Percentiles rank a stretch among this genome's conserved stretches.
Evolutionary conservation across 371 early-diverging fungal genomes (phyloP).

Genomic region (Mucor racemosus): DNA sequence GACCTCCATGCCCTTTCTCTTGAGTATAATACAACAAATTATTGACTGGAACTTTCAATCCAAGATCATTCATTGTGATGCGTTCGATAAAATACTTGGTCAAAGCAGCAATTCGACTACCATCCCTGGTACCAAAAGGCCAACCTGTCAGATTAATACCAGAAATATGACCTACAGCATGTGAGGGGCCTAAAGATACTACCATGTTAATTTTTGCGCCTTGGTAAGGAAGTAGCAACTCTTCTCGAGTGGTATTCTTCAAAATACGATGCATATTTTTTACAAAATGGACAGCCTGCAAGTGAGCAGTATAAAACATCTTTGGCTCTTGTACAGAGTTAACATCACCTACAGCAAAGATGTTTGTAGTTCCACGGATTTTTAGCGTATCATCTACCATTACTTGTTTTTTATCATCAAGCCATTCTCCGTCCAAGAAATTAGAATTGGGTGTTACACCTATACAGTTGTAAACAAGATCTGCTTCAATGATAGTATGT

Average conservation of each 20-base stretch:
- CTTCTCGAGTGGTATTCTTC: neutral
- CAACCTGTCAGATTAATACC: constrained; percentile 34
- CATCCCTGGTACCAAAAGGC: constrained; percentile 32
- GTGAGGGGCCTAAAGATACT: constrained; percentile 38
- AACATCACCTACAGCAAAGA: constrained; percentile 47
- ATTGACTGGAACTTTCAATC: constrained; percentile 26
- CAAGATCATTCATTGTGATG: constrained; percentile 37
- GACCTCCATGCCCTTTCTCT: constrained; percentile 1
- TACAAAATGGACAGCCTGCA: constrained; percentile 44
- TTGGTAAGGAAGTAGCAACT: constrained; percentile 26
- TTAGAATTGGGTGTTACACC: constrained; percentile 40
- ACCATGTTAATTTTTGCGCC: constrained; percentile 30
- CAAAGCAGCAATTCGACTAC: constrained; percentile 32
- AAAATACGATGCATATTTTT: constrained; percentile 24
- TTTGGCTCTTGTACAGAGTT: constrained; percentile 42
- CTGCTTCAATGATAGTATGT: constrained; percentile 23
- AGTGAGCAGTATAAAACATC: constrained; percentile 48
- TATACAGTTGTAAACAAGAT: constrained; percentile 37
- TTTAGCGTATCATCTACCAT: constrained; percentile 31
- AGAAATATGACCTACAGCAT: constrained; percentile 29
- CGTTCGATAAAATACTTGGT: constrained; percentile 35
- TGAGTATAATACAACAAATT: constrained; percentile 33
- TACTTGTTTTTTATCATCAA: constrained; percentile 35
- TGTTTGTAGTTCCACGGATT: constrained; percentile 22
- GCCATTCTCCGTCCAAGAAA: constrained; percentile 30